Percentiles rank a stretch among this genome's conserved stretches.
Conservation (phyloP, 306 rosid species). For the Fagus sylvatica region DNA sequence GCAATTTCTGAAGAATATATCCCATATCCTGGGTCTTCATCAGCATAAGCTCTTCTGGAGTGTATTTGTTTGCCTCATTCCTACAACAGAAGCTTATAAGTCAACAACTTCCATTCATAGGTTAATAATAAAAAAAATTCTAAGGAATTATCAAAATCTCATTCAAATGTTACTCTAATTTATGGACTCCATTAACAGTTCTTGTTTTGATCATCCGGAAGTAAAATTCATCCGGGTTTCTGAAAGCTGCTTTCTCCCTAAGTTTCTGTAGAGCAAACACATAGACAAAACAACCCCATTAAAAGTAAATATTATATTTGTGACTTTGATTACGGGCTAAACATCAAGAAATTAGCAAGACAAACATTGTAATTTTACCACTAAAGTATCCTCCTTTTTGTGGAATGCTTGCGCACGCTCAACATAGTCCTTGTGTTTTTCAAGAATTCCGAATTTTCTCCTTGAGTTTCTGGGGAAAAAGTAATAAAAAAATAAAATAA, state of each 20-base stretch:
- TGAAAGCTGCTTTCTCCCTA: too few relatives aligned
- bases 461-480: slow-evolving; percentile 49
- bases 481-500: background rate
- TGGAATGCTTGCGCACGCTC: too few relatives aligned
- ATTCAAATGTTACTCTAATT: slow-evolving; percentile 38
- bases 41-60: too few relatives aligned
- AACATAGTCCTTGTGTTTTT: too few relatives aligned
- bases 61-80: too few relatives aligned
- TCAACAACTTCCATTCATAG: slow-evolving; percentile 3
- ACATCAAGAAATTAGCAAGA: background rate
- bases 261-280: slow-evolving; percentile 43
- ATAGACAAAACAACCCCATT: background rate
- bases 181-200: slow-evolving; percentile 70
- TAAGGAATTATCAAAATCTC: background rate
- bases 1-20: too few relatives aligned
- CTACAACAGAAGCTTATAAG: slow-evolving; percentile 27
- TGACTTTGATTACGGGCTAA: background rate
- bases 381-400: slow-evolving; percentile 55
- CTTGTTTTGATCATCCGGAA: too few relatives aligned
- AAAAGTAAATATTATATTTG: background rate
- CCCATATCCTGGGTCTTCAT: too few relatives aligned
- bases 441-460: slow-evolving; percentile 68
- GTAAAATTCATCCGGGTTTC: too few relatives aligned
- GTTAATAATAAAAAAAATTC: background rate
- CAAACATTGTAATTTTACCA: slow-evolving; percentile 31